A percentile compares a stretch with the other conserved stretches of the same genome.
Evolutionary conservation across 2,329 filamentous ascomycete genomes (phyloP).

Genomic region (Dactylellina sp.): DNA sequence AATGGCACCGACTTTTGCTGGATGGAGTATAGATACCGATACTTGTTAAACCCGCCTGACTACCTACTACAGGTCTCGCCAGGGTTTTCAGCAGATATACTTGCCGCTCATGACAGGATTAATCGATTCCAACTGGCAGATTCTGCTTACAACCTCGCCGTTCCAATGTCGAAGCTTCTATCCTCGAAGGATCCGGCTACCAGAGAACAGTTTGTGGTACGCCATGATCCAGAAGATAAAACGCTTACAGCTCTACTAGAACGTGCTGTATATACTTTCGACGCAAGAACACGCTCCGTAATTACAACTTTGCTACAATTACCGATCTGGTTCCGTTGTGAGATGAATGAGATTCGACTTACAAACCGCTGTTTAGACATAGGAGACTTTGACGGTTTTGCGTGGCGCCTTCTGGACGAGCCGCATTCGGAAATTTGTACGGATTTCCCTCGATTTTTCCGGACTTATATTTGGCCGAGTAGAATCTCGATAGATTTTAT

Average conservation of each 20-base stretch:
- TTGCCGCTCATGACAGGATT: not conserved
- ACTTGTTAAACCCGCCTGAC: not conserved
- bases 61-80: not conserved
- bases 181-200: not conserved
- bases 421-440: not conserved
- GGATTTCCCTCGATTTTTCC: not conserved
- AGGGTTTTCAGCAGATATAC: not conserved
- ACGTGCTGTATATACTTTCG: not conserved
- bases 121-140: not conserved
- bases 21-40: not conserved
- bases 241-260: not conserved
- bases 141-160: not conserved
- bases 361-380: not conserved
- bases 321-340: not conserved
- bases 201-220: not conserved
- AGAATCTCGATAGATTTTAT: not conserved
- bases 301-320: not conserved
- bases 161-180: not conserved
- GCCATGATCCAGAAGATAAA: not conserved
- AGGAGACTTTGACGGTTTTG: not conserved
- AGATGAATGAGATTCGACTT: not conserved
- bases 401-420: not conserved
- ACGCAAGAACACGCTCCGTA: not conserved
- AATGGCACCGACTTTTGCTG: not conserved
- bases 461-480: not conserved